These are phyloP conservation scores for Trypanosoma vivax DNA, from an alignment of 208 protist species.

Conservation along the genomic window DNA sequence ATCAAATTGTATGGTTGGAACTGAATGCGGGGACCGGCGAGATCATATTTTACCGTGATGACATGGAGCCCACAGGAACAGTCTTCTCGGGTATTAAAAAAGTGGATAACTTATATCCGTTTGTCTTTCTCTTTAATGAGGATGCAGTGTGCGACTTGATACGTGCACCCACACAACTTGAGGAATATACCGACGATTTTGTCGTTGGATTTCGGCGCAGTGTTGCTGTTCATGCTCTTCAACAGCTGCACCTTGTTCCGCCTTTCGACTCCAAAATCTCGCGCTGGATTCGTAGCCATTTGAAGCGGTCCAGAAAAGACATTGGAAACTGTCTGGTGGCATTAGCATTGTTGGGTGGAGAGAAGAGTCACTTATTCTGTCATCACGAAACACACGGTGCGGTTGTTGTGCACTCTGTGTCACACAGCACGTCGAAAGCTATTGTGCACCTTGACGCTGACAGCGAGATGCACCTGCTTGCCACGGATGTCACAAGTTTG, in stretches of 20 bases:
- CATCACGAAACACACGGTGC: conserved; percentile 79
- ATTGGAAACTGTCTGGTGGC: conserved; percentile 72
- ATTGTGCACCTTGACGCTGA: conserved; percentile 72
- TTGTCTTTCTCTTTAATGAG: conserved; percentile 87
- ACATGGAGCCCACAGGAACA: conserved; percentile 77
- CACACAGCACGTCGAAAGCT: conserved; percentile 53
- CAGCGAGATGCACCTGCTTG: conserved; percentile 61
- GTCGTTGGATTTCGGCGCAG: conserved; percentile 54
- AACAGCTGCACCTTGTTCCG: conserved; percentile 70
- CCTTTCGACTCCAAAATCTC: conserved; percentile 57
- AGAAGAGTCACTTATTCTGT: conserved; percentile 75
- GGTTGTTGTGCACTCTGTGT: conserved; percentile 70
- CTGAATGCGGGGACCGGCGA: conserved; percentile 82
- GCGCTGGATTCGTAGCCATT: conserved; percentile 57
- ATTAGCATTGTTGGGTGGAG: conserved; percentile 71
- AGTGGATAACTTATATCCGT: conserved; percentile 74
- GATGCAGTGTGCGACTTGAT: conserved; percentile 83
- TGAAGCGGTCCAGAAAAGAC: conserved; percentile 46
- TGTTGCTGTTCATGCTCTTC: conserved; percentile 56
- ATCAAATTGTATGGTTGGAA: conserved; percentile 85
- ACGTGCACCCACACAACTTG: conserved; percentile 30
- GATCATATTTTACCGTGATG: conserved; percentile 83
- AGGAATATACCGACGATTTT: conserved; percentile 51
- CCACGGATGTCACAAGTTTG: conserved; percentile 43
- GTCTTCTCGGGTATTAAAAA: conserved; percentile 76